Conservation (phyloP, 139 green algal genomes). For the Marvania coccoides region DNA sequence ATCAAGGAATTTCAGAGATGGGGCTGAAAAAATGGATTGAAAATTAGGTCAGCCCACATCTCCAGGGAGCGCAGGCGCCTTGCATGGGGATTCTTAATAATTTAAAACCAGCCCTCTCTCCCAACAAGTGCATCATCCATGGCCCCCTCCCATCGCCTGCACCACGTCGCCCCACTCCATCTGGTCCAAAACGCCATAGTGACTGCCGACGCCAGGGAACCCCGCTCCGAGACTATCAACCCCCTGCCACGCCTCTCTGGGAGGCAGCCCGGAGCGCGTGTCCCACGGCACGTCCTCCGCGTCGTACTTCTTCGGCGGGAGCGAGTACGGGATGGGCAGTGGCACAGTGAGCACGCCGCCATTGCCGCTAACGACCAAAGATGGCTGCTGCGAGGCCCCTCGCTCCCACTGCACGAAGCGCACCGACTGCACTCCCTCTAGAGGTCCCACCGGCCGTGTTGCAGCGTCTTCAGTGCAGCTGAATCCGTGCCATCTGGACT, state of each 20-base stretch:
- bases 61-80: too few species aligned
- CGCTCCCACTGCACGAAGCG: conserved; percentile 9
- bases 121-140: too few species aligned
- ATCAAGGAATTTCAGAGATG: too few species aligned
- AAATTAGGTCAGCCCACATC: too few species aligned
- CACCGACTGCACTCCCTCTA: background rate
- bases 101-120: too few species aligned
- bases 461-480: background rate
- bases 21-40: too few species aligned
- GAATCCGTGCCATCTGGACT: conserved; percentile 15
- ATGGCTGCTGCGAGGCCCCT: background rate
- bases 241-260: too few species aligned
- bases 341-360: background rate
- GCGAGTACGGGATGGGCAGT: conserved; percentile 16
- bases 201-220: background rate
- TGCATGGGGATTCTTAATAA: too few species aligned
- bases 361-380: background rate
- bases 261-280: background rate
- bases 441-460: background rate
- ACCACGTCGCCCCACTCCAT: background rate
- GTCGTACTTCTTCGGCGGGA: conserved; percentile 9
- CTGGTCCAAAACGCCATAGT: background rate
- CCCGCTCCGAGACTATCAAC: background rate
- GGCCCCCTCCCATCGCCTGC: background rate
- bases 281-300: conserved; percentile 5